Percentiles rank a stretch among this genome's conserved stretches.
Evolutionary conservation across 148 eudicot species (phyloP).

Genomic region (Fallopia convolvulus): DNA sequence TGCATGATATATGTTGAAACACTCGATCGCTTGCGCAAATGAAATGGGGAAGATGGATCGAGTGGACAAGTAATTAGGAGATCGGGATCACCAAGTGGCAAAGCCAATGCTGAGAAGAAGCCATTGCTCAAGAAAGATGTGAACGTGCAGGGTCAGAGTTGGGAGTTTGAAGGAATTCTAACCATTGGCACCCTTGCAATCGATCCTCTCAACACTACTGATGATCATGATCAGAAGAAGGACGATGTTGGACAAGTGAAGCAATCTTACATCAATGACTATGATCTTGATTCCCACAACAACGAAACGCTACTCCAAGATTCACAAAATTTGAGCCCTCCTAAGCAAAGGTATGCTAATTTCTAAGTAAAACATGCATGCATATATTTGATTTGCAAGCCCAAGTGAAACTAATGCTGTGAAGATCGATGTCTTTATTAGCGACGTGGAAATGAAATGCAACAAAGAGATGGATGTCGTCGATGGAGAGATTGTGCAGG

Average conservation of each 20-base stretch:
- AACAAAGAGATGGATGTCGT: constrained; percentile 4
- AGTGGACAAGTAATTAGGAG: neutral
- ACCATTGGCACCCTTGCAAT: constrained; percentile 58
- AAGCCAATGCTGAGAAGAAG: constrained; percentile 6
- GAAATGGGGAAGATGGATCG: neutral
- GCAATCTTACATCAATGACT: neutral
- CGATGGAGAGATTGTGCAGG: constrained; percentile 7
- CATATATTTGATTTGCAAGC: neutral
- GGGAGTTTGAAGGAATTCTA: constrained; percentile 46
- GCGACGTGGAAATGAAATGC: neutral
- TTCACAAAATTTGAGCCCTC: neutral
- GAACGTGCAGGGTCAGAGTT: constrained; percentile 22
- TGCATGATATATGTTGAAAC: neutral
- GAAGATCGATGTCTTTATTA: constrained; percentile 4
- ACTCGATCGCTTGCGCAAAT: neutral
- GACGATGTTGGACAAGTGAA: constrained; percentile 9
- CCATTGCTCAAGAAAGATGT: constrained; percentile 18
- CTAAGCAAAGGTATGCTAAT: neutral
- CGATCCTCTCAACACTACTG: constrained; percentile 22
- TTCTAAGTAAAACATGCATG: neutral
- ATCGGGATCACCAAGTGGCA: neutral
- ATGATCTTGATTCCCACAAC: constrained; percentile 8
- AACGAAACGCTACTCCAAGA: neutral
- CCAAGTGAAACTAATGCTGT: neutral
- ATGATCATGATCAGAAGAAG: neutral